Evolutionary conservation across 768 basidiomycete genomes (phyloP).

Genomic region (Clitopilus passeckerianus): DNA sequence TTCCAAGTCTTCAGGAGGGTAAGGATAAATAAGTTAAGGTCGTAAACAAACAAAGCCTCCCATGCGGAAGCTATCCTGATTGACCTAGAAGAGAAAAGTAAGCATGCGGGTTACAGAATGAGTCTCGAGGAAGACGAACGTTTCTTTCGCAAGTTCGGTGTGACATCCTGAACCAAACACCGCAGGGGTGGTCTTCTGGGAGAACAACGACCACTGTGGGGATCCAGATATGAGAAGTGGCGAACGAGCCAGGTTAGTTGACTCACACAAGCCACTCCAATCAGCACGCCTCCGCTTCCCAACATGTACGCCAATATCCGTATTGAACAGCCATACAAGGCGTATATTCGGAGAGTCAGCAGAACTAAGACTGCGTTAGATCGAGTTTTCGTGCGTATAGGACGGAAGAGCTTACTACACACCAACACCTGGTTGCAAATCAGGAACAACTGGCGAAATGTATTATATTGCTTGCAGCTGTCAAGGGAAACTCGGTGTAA

Average conservation of each 20-base stretch:
- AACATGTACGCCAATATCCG: constrained; percentile 31
- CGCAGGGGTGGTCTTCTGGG: constrained; percentile 25
- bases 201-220: constrained; percentile 39
- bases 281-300: constrained; percentile 22
- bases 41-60: constrained; percentile 48
- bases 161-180: constrained; percentile 26
- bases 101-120: background rate
- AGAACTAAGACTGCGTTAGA: constrained; percentile 23
- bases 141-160: constrained; percentile 20
- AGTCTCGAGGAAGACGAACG: constrained; percentile 22
- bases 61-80: constrained; percentile 25
- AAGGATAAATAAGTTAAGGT: constrained; percentile 39
- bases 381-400: background rate
- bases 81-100: constrained; percentile 6
- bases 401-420: constrained; percentile 27
- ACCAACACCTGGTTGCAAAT: constrained; percentile 41
- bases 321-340: constrained; percentile 38
- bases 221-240: background rate
- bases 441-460: constrained; percentile 36
- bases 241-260: background rate
- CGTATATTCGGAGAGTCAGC: constrained; percentile 43
- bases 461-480: constrained; percentile 34
- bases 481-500: background rate
- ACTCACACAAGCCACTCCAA: constrained; percentile 30
- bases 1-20: constrained; percentile 43